A percentile compares a stretch with the other conserved stretches of the same genome.
These are phyloP conservation scores for Zopfia rhizophila DNA, from an alignment of 2,329 filamentous ascomycete genomes.

Conservation along the genomic window DNA sequence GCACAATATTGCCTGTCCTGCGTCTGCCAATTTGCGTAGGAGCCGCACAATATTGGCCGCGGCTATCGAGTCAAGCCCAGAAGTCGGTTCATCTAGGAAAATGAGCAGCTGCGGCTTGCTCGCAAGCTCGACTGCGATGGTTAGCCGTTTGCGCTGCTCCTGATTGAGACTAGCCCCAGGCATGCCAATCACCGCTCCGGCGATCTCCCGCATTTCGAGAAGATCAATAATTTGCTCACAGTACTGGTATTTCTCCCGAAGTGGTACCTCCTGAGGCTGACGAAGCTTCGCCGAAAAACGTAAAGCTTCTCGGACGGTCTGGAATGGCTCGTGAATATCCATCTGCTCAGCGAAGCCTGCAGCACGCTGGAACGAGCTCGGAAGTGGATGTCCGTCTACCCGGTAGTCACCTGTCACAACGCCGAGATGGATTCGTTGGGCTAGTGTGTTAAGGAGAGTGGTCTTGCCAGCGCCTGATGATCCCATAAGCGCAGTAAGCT, in stretches of 20 bases:
- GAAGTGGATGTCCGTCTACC: constrained; percentile 52
- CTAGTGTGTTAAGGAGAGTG: constrained; percentile 48
- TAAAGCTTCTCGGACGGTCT: constrained; percentile 72
- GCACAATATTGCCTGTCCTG: constrained; percentile 71
- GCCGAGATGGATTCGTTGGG: constrained; percentile 58
- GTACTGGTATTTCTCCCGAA: constrained; percentile 71
- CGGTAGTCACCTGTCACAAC: constrained; percentile 58
- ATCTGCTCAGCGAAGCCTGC: constrained; percentile 81
- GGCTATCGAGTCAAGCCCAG: constrained; percentile 75
- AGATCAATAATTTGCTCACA: constrained; percentile 72
- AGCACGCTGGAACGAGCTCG: constrained; percentile 79
- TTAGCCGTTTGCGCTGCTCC: constrained; percentile 74
- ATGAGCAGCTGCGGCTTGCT: constrained; percentile 76
- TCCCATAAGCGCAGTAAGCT: constrained; percentile 87
- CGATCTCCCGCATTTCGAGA: constrained; percentile 72
- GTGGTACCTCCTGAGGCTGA: constrained; percentile 67
- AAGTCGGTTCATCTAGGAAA: constrained; percentile 82
- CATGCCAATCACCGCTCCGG: constrained; percentile 71
- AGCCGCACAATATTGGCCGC: constrained; percentile 74
- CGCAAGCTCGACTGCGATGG: constrained; percentile 69
- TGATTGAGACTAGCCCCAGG: constrained; percentile 62
- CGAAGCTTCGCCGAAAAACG: constrained; percentile 71
- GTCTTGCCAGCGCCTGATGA: constrained; percentile 64
- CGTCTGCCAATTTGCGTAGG: constrained; percentile 71
- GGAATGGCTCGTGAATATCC: constrained; percentile 70